Evolutionary conservation across 169 alveolate genomes (phyloP), one percentile per base, ranked within the genome.

Genomic region (Cryptosporidium sp.): DNA sequence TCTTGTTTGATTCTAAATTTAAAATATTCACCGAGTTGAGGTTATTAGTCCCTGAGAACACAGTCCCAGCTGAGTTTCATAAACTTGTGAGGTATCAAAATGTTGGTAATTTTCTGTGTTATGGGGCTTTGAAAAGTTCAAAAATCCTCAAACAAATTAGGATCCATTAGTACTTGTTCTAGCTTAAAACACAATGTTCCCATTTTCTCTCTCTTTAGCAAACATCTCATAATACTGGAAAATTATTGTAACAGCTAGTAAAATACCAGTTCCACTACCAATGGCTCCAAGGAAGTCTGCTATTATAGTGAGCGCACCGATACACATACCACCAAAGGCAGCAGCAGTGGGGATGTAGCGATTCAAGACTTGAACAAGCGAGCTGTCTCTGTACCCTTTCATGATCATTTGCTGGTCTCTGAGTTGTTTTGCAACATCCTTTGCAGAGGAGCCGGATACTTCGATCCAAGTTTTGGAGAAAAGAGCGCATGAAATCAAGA

Each of bases 401-500:
- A 97, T 94, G 84, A 95, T 91, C 97, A 97, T 95, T 71, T 96
- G 98, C 93, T 99, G 99, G 91, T 99, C 99, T 75, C 99, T 96
- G 71, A 99, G 97, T 94, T 99, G 99, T 91, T 97, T 98, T 74
- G 99, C 99, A 61, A 99, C 99, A 93, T 99, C 99, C 68, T 96
- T 94, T 9, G 99, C 99, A 61, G 99, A 96, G 68, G 98, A 94
- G 35, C 99, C 99, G n/a, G 99, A 96, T 26, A 97, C 99, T 87
- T 99, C 99, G 59, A 98, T 98, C 99, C 99, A 99, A 18, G 99
- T 98, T 94, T 98, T 99, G 29, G 99, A 97, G 98, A 99, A 99
- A 84, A 98, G 93, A 8, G 99, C 99, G 91, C 99, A 99, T 35
- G 99, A 95, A 70, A 96, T 93, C 84, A 98, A 92, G 52, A 98